Base-by-base conservation (phyloP, 805 yeast species). In the Candida mattraensis region DNA sequence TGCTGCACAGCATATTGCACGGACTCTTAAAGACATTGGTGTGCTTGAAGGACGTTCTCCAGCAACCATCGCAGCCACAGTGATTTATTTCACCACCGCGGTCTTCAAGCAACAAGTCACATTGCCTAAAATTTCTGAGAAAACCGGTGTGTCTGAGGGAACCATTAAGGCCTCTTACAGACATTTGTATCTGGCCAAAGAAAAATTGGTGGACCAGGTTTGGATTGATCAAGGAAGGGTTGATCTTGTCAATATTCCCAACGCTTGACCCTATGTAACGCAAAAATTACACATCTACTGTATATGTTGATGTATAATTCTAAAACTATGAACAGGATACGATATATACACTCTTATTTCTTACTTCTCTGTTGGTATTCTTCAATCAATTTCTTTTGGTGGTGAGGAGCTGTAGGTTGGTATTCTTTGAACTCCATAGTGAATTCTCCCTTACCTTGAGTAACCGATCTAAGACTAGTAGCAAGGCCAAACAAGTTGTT, bases 401-500 rank as follows among this genome's bases (percentile, higher is more conserved):
- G 72, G 49, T 87, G 96, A 23, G 91, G 87, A 30, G 94, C 76
- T 34, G 94, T 84, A 49, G 95, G 96, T 33, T 91, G 78, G 62
- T 91, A 93, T 56, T 87, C 85, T 59, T 85, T 82, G 70, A 93
- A 93, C 63, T 93, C 99, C 63, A 93, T 74, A 2, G 96, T 78
- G 64, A 93, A 93, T 67, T 94, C 98, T 56, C 99, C 99, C 63
- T 93, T 93, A 67, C 99, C 99, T 67, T 93, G 99, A 11, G 99
- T 91, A 42, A 86, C 80, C 14, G 99, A 98, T 72, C 99, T 83
- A 58, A 93, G 73, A 17, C 87, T 78, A 7, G 98, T 86, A 6
- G 98, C 96, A 59, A 93, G 87, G 24, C 99, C 99, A 63, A 93
- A 93, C 87, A 93, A 79, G 44, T 86, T 78, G 70, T 89, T 89